These are phyloP conservation scores for Blastomyces silverae DNA, from an alignment of 2,329 filamentous ascomycete species.

Conservation along the genomic window DNA sequence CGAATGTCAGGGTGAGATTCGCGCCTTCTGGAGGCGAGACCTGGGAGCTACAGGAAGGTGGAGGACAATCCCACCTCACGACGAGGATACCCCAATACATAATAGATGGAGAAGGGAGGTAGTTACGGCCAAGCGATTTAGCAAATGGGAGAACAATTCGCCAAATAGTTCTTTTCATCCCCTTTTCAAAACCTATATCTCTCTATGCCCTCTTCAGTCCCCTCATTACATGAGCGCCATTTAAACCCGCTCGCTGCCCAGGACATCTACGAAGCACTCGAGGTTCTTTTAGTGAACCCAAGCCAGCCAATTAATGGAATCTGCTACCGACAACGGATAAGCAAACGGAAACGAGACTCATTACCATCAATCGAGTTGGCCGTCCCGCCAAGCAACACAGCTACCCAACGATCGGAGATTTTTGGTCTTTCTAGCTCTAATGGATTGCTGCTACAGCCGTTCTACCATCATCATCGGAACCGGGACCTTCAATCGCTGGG, in stretches of 20 bases:
- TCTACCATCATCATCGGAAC: background rate
- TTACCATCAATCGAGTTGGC: background rate
- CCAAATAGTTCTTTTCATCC: no score
- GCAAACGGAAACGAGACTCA: background rate
- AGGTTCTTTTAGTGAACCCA: background rate
- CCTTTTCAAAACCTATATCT: background rate
- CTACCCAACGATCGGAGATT: background rate
- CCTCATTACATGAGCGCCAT: background rate
- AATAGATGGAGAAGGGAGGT: background rate
- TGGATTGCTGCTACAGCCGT: background rate
- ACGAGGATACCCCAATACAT: background rate
- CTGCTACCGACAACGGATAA: background rate
- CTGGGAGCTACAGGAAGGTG: conserved; percentile 1
- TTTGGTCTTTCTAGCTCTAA: background rate
- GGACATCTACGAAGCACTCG: background rate
- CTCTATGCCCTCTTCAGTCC: background rate
- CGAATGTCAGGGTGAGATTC: conserved; percentile 2
- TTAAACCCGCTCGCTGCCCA: background rate
- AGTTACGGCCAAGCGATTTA: background rate
- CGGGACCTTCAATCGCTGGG: background rate
- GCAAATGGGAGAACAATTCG: background rate
- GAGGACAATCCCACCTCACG: background rate
- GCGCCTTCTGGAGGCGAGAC: background rate
- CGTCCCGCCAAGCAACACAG: background rate
- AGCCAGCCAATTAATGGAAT: background rate